Base-by-base conservation (phyloP, 345 rosid genomes). In the Arabis hirsuta region DNA sequence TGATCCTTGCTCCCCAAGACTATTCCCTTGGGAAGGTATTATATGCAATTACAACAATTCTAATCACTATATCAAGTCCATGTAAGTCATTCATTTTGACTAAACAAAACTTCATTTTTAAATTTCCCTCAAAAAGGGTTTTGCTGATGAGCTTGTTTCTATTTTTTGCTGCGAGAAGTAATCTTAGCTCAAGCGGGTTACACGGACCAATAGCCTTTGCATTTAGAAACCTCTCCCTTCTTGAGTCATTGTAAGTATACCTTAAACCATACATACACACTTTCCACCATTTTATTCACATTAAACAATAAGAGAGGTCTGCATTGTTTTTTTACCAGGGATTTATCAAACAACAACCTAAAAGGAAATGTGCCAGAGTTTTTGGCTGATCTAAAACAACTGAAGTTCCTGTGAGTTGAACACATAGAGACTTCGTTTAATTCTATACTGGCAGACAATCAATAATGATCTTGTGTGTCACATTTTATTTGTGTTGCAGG, bases 1-100 rank as follows among this genome's bases (percentile, higher is more conserved):
- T 47, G 91, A 87, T 79, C 89, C 89, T 55, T 83, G 89, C 70
- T 65, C 73, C 13, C 91, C 89, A 44, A 73, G 58, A 46, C 73
- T 26, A 11, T 87, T 61, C 64, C 53, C 67, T 46, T 85, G 87
- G 89, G 83, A 83, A 43, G 84, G 91, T 73, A 22, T 87, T 20
- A 54, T 53, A 63, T 87, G 87, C 78, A 80, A 62, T 67, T 69
- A 45, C 47, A 76, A 38, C 41, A 58, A 11, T 63, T 65, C 67
- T 19, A 48, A 52, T 26, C 48, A 71, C 22, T 79, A 71, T 10
- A 85, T 87, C 54, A 72, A 76, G 45, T 82, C 85, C 16, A 16
- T 86, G 90, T 86, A 62, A 82, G 88, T 65, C 43, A 9, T 19
- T 45, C 12, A 0, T 24, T 55, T 54, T 0, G 3, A 4, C 67